A percentile compares a stretch with the other conserved stretches of the same genome.
phyloP scores from a whole-genome alignment of 2,329 filamentous ascomycete genomes.

The Aspergillus sergii region DNA sequence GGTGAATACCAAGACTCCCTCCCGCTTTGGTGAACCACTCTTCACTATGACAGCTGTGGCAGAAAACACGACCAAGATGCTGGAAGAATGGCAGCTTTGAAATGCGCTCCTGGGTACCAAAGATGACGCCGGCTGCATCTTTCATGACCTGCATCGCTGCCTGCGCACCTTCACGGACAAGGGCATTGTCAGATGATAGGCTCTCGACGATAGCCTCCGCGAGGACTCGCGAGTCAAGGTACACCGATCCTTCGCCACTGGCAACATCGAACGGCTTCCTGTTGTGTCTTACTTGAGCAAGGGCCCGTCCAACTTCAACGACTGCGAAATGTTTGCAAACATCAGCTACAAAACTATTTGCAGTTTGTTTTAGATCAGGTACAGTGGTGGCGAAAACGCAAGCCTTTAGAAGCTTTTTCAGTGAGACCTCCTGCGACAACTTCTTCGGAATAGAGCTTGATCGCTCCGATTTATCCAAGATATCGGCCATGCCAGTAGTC shows the following conservation, averaged over 20 bases:
- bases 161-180: conserved; percentile 81
- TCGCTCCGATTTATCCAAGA: conserved; percentile 75
- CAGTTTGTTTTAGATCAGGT: conserved; percentile 75
- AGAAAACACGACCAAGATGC: conserved; percentile 80
- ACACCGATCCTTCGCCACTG: conserved; percentile 82
- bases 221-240: conserved; percentile 82
- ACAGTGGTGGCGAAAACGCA: conserved; percentile 83
- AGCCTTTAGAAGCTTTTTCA: conserved; percentile 88
- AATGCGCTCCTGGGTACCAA: conserved; percentile 72
- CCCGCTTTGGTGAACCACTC: conserved; percentile 99
- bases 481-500: conserved; percentile 67
- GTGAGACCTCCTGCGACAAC: conserved; percentile 74
- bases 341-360: conserved; percentile 73
- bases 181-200: conserved; percentile 78
- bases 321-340: conserved; percentile 89
- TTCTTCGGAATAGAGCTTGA: conserved; percentile 86
- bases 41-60: conserved; percentile 93
- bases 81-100: conserved; percentile 81
- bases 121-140: conserved; percentile 74
- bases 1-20: conserved; percentile 85
- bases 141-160: conserved; percentile 76
- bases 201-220: conserved; percentile 90
- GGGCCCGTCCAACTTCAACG: conserved; percentile 82
- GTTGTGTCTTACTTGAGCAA: conserved; percentile 76
- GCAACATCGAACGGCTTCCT: conserved; percentile 80